Base-by-base conservation (phyloP, 208 protist species). In the Wallacemonas rigidus region DNA sequence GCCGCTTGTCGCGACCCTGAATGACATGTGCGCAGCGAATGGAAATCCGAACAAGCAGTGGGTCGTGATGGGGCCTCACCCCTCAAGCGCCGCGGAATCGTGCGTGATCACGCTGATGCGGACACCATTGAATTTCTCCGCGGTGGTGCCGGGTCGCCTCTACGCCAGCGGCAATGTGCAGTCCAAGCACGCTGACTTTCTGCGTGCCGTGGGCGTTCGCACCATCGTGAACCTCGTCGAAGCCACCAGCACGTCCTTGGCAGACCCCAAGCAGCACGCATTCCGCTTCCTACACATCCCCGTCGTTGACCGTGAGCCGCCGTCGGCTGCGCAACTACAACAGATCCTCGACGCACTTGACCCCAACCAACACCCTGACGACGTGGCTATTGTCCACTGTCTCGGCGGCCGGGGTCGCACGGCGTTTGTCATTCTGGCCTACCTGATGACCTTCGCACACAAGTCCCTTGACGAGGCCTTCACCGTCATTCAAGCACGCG, bases 321-420 rank as follows among this genome's bases (percentile, higher is more conserved):
- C 63, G 47, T 40, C n/a, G 3, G 58, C 54, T 14, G 70, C 58
- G 26, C 58, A 74, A 50, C n/a, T 57, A 45, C 15, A 67, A 9
- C 2, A n/a, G 43, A 74, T 74, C 9, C 70, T 74, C 15, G 17
- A 3, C n/a, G 45, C 62, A 6, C 70, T 74, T n/a, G 44, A 65
- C 35, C 70, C 70, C 5, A 26, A 12, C 35, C 36, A 38, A 36
- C 56, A 53, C 48, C 44, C 35, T 2, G 60, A 45, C 9, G 62
- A 57, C 47, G 70, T 67, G 2, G 58, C 60, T 4, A 65, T 74
- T 3, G 70, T 74, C 15, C 70, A 74, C 51, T 74, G 70, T 35
- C 58, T 74, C 38, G 70, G 70, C 47, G 70, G 70, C 12, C 58
- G 62, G 3, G 70, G 70, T 15, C 55, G 70, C 14, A 74, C 70